Evolutionary conservation across 2,329 filamentous ascomycete genomes (phyloP), one percentile per base, ranked within the genome.

Genomic region (Aspergillus sp.): DNA sequence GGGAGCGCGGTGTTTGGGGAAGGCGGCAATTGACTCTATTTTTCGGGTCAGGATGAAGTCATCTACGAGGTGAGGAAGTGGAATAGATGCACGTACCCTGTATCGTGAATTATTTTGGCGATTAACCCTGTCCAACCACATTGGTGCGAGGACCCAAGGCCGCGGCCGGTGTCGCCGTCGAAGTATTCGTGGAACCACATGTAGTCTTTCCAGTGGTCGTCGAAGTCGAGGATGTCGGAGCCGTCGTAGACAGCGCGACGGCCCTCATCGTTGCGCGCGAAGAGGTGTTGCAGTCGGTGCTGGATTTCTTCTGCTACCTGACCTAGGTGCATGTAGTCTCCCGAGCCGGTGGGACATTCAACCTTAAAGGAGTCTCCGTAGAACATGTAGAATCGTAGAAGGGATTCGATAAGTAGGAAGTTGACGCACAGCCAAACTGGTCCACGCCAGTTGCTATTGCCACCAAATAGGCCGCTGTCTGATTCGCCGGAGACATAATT

Each of bases 111-210:
- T 85, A 98, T 90, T 76, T 96, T 93, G 24, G 93, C 93, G 72
- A 98, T 92, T 64, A 98, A 76, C 22, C 93, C 93, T 38, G 93
- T 97, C 93, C 95, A 98, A 49, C 93, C 93, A 70, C 91, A 96
- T 75, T 98, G 95, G 75, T 98, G 95, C 48, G 88, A 93, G 38
- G 93, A 91, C 56, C 93, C 93, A 1, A 98, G 83, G 15, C 95
- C 93, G 64, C 92, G 89, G 13, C 93, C 93, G 50, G 82, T 88
- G 72, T 98, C 93, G 39, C 92, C 93, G 70, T 98, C 93, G 71
- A 98, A 98, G 81, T 96, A 98, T 74, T 98, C 93, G 71, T 96
- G 89, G 82, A 96, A 98, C 90, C 91, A 97, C 67, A 98, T 81
- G 68, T 93, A 86, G 68, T 96, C 93, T 74, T 89, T 93, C 93